Evolutionary conservation across 768 basidiomycete genomes (phyloP).

Genomic region (Panus rudis): DNA sequence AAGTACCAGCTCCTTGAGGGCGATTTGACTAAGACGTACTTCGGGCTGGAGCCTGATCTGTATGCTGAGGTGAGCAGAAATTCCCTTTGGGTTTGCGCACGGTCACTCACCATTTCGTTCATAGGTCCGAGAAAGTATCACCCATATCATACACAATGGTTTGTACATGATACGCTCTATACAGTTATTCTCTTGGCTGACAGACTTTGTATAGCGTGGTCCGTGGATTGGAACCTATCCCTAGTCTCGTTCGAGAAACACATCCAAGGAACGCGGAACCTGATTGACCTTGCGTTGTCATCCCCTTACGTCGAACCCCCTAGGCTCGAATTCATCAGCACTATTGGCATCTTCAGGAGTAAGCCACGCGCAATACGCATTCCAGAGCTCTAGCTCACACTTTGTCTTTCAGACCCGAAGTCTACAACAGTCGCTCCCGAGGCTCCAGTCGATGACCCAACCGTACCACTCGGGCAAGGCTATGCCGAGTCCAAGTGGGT

Average conservation of each 20-base stretch:
- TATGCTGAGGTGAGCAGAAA: constrained; percentile 1
- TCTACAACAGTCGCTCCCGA: neutral
- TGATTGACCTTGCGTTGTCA: constrained; percentile 15
- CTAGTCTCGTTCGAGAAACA: constrained; percentile 10
- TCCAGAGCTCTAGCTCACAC: neutral
- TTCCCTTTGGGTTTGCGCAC: no score
- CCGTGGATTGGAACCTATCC: constrained; percentile 15
- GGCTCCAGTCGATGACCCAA: neutral
- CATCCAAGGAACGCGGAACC: constrained; percentile 8
- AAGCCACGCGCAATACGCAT: constrained; percentile 3
- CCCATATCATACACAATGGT: constrained; percentile 22
- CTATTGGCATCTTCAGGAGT: constrained; percentile 13
- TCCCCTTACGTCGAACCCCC: constrained; percentile 8
- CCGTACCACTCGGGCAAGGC: constrained; percentile 24
- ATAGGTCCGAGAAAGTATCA: no score
- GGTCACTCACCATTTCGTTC: no score
- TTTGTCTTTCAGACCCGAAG: neutral
- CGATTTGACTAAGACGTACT: constrained; percentile 3
- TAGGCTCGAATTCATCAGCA: constrained; percentile 13
- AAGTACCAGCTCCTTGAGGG: constrained; percentile 23
- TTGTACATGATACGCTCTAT: neutral
- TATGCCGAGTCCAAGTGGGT: constrained; percentile 35
- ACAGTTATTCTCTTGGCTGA: neutral
- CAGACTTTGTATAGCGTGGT: constrained; percentile 8
- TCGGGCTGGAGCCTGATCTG: neutral